A percentile compares a stretch with the other conserved stretches of the same genome.
Evolutionary conservation across 2,329 filamentous ascomycete species (phyloP).

Genomic region (Cordyceps tenuipes): DNA sequence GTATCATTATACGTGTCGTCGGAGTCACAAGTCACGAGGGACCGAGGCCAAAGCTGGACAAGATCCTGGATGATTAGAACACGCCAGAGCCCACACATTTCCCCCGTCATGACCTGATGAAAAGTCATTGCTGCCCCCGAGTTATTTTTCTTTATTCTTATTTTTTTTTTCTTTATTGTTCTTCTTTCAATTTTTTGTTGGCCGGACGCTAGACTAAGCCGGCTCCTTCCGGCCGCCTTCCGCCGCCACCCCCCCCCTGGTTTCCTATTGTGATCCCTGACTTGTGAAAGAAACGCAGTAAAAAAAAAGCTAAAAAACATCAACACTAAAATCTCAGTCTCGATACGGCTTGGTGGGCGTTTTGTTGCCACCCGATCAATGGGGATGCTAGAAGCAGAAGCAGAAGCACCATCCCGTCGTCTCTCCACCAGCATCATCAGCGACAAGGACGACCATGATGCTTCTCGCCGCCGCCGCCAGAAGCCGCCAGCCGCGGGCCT

Average conservation of each 20-base stretch:
- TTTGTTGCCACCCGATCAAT: background rate
- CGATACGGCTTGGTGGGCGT: background rate
- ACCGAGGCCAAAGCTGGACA: background rate
- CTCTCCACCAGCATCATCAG: background rate
- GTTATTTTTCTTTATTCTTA: too few relatives aligned
- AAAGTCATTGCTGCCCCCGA: too few relatives aligned
- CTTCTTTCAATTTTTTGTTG: background rate
- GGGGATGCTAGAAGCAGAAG: background rate
- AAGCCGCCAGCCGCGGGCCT: slow-evolving; percentile 30
- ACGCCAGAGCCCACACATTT: background rate
- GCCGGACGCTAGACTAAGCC: background rate
- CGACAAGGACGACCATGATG: too few relatives aligned
- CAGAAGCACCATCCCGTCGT: too few relatives aligned
- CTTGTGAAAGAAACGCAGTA: too few relatives aligned
- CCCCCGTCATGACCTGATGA: background rate
- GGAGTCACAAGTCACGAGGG: background rate
- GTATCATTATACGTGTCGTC: background rate
- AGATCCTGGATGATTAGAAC: background rate
- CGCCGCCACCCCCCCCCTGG: background rate
- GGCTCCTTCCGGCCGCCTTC: background rate
- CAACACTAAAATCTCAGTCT: too few relatives aligned
- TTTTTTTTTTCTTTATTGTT: background rate
- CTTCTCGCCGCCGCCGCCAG: slow-evolving; percentile 20
- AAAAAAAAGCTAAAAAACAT: too few relatives aligned
- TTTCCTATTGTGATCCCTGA: background rate